Evolutionary conservation across 495 filamentous ascomycete species (phyloP).

Genomic region (Penicillium canescens): DNA sequence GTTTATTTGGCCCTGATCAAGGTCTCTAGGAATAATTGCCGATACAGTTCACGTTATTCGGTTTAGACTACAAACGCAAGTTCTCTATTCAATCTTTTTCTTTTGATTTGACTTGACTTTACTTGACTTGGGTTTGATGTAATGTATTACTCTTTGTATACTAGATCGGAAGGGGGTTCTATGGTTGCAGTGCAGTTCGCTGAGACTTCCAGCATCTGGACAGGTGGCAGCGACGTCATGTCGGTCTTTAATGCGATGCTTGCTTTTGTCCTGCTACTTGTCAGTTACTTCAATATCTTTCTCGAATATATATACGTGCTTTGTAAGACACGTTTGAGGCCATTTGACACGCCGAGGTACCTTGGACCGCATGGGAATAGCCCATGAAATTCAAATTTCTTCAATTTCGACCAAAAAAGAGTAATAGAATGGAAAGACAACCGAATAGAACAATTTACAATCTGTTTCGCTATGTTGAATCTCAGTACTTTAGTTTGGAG

Average conservation of each 20-base stretch:
- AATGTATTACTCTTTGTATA: not conserved
- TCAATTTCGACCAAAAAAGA: too few relatives aligned
- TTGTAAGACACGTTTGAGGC: too few relatives aligned
- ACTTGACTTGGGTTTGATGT: not conserved
- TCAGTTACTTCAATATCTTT: too few relatives aligned
- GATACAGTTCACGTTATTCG: not conserved
- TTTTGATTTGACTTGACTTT: not conserved
- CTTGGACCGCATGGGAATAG: not conserved
- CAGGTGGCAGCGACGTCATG: not conserved
- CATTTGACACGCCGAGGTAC: not conserved
- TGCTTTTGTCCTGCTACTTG: too few relatives aligned
- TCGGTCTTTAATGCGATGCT: not conserved
- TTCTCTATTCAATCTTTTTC: not conserved
- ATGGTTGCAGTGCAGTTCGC: not conserved
- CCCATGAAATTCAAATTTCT: too few relatives aligned
- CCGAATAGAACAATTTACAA: too few relatives aligned
- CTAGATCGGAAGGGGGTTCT: not conserved
- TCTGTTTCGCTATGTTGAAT: too few relatives aligned
- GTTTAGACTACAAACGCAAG: conserved; percentile 11
- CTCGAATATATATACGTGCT: too few relatives aligned
- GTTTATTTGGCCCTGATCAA: not conserved
- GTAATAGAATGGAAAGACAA: too few relatives aligned
- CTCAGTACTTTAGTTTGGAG: not conserved
- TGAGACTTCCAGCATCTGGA: not conserved
- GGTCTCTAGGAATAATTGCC: conserved; percentile 1